These are phyloP conservation scores for Russula brevipes DNA, from an alignment of 768 basidiomycete genomes.

Conservation along the genomic window DNA sequence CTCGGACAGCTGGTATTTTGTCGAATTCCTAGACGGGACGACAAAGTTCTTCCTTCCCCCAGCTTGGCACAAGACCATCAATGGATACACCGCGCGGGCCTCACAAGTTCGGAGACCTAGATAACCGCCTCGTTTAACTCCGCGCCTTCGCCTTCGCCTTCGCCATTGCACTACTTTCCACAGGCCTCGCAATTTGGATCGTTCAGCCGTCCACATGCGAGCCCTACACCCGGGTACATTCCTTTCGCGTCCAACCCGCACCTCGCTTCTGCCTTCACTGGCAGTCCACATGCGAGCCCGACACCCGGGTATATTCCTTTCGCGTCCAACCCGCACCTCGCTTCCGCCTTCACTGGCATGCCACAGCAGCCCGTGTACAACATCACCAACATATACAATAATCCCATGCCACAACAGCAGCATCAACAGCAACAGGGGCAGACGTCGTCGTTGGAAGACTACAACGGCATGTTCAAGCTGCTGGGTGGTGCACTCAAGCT, in stretches of 20 bases:
- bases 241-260: neutral
- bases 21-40: slow-evolving; percentile 12
- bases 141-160: too few species aligned
- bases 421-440: neutral
- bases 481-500: slow-evolving; percentile 14
- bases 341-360: neutral
- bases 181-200: neutral
- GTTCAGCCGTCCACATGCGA: neutral
- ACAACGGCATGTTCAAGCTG: neutral
- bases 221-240: neutral
- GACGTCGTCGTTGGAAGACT: neutral
- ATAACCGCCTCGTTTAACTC: neutral
- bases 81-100: neutral
- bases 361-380: neutral
- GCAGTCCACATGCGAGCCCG: neutral
- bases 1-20: slow-evolving; percentile 3
- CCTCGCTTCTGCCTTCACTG: neutral
- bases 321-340: neutral
- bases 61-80: slow-evolving; percentile 1
- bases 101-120: neutral
- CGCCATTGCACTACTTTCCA: neutral
- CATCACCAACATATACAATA: neutral
- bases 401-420: neutral
- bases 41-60: neutral
- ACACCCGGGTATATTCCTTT: neutral